phyloP scores from a whole-genome alignment of 805 yeast genomes.

The Barnettozyma sucrosica region DNA sequence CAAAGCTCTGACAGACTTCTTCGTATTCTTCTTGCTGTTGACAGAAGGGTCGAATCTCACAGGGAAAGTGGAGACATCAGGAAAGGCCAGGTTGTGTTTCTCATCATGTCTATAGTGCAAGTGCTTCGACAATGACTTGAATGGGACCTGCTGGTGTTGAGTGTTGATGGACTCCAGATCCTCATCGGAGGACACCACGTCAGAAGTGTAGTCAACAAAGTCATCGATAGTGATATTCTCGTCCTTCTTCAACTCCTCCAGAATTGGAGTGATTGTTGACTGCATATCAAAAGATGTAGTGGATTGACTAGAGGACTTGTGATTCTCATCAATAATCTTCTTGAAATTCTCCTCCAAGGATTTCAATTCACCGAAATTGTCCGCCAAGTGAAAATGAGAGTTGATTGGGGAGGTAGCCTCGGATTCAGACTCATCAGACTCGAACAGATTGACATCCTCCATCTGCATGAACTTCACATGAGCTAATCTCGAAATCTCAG shows the following conservation, averaged over 20 bases:
- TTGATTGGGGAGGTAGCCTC: constrained; percentile 13
- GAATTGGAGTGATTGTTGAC: constrained; percentile 1
- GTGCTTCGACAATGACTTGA: constrained; percentile 12
- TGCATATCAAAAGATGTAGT: constrained; percentile 4
- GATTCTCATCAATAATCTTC: constrained; percentile 23
- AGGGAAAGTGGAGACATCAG: constrained; percentile 27
- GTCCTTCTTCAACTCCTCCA: not conserved
- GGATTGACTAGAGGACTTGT: constrained; percentile 5
- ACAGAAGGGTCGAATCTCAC: constrained; percentile 22
- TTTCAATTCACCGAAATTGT: constrained; percentile 16
- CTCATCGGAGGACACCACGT: constrained; percentile 14
- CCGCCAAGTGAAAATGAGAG: constrained; percentile 4
- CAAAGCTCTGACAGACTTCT: constrained; percentile 19
- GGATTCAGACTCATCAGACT: constrained; percentile 16
- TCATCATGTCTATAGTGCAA: constrained; percentile 27
- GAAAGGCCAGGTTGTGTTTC: constrained; percentile 26
- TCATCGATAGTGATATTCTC: constrained; percentile 14
- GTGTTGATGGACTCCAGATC: constrained; percentile 6
- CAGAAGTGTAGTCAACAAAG: constrained; percentile 16
- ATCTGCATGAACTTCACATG: constrained; percentile 11
- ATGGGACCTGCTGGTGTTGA: not conserved
- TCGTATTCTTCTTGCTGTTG: constrained; percentile 5
- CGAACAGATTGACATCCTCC: constrained; percentile 15
- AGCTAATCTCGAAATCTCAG: constrained; percentile 4
- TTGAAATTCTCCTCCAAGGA: constrained; percentile 26